Conservation (phyloP, 2,329 filamentous ascomycete species). For the Corynespora cassiicola region DNA sequence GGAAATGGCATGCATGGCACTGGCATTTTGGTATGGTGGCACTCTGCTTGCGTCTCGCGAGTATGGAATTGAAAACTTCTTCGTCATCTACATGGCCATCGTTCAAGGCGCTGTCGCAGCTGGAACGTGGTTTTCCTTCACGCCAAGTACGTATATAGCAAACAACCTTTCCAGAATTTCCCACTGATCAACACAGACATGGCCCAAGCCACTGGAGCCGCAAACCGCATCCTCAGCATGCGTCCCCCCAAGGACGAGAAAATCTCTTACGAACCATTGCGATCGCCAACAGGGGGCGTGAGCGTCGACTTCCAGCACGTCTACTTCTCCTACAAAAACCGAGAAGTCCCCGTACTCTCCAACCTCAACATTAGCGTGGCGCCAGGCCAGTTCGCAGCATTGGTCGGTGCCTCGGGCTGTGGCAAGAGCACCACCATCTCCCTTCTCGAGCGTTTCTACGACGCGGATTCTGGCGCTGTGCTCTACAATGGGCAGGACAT, state of each 20-base stretch:
- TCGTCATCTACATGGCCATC: slow-evolving; percentile 60
- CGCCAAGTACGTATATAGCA: slow-evolving; percentile 47
- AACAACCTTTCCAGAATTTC: slow-evolving; percentile 5
- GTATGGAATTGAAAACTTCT: slow-evolving; percentile 56
- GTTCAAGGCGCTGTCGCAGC: slow-evolving; percentile 51
- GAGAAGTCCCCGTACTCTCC: slow-evolving; percentile 71
- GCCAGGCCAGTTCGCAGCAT: slow-evolving; percentile 72
- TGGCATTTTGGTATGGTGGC: slow-evolving; percentile 62
- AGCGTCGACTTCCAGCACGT: slow-evolving; percentile 88
- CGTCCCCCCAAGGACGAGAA: slow-evolving; percentile 24
- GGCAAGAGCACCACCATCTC: slow-evolving; percentile 76
- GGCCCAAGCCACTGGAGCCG: slow-evolving; percentile 43
- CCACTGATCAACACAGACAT: slow-evolving; percentile 24
- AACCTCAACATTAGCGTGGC: slow-evolving; percentile 53
- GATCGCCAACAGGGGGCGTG: slow-evolving; percentile 19
- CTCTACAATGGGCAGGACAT: slow-evolving; percentile 56
- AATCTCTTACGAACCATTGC: slow-evolving; percentile 16
- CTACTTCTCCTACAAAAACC: slow-evolving; percentile 90
- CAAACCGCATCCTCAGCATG: slow-evolving; percentile 45
- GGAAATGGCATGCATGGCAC: slow-evolving; percentile 67
- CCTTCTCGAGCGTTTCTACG: slow-evolving; percentile 71
- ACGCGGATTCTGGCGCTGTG: slow-evolving; percentile 68
- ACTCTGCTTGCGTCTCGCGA: slow-evolving; percentile 52
- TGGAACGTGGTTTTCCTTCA: slow-evolving; percentile 52
- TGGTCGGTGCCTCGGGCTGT: slow-evolving; percentile 74